Conservation (phyloP, 768 basidiomycete species). For the Coprinellus micaceus region DNA sequence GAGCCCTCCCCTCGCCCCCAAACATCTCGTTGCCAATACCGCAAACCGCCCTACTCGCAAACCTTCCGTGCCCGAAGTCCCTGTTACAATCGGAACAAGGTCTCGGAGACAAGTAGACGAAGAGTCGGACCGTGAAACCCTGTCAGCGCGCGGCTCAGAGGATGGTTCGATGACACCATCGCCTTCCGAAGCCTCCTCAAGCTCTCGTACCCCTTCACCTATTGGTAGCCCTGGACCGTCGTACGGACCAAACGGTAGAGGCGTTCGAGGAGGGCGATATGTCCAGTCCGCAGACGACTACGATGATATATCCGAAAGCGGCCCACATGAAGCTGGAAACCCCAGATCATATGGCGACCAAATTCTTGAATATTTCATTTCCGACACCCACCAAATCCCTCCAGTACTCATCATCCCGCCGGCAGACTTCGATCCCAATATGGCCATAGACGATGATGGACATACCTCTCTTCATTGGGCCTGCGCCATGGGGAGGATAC, state of each 20-base stretch:
- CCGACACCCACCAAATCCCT: conserved; percentile 91
- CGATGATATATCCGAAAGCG: conserved; percentile 43
- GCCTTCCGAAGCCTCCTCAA: conserved; percentile 79
- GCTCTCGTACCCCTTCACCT: conserved; percentile 92
- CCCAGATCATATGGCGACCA: conserved; percentile 86
- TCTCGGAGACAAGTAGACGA: conserved; percentile 57
- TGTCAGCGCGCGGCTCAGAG: conserved; percentile 74
- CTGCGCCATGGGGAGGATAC: conserved; percentile 96
- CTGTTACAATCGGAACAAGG: conserved; percentile 50
- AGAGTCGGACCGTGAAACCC: conserved; percentile 58
- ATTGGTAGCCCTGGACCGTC: conserved; percentile 57
- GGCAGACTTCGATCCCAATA: conserved; percentile 88
- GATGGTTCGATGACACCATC: conserved; percentile 90
- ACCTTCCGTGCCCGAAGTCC: conserved; percentile 34
- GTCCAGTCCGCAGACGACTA: conserved; percentile 44
- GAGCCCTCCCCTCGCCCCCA: conserved; percentile 93
- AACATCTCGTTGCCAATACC: conserved; percentile 82
- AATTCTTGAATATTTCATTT: conserved; percentile 97
- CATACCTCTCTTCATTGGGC: conserved; percentile 98
- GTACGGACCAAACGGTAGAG: conserved; percentile 37
- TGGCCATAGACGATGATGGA: conserved; percentile 96
- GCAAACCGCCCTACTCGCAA: conserved; percentile 48
- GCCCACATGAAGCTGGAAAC: conserved; percentile 48
- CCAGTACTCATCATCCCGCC: conserved; percentile 84
- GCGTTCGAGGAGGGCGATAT: conserved; percentile 45